Evolutionary conservation across 2,329 filamentous ascomycete species (phyloP).

Genomic region (Calonectria multiphialidica): DNA sequence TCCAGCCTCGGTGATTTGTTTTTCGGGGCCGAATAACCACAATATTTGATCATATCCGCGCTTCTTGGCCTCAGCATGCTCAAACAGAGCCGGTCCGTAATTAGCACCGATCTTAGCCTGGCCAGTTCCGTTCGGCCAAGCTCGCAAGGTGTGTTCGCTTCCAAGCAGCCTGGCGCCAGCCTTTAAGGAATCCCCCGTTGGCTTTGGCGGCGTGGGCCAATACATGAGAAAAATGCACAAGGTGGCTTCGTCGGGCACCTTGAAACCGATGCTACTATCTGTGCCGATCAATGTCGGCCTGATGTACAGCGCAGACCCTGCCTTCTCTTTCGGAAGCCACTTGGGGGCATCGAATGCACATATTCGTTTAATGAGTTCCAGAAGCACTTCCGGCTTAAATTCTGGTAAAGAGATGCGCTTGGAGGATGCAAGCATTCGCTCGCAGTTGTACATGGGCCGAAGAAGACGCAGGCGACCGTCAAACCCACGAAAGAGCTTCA

Average conservation of each 20-base stretch:
- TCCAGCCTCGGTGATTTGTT: neutral
- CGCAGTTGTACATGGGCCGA: slow-evolving; percentile 18
- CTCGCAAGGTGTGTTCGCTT: neutral
- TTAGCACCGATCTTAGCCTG: neutral
- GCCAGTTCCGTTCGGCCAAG: neutral
- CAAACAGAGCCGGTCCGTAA: neutral
- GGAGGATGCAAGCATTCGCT: slow-evolving; percentile 9
- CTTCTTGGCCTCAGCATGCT: neutral
- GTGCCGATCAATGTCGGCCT: neutral
- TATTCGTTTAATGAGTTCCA: slow-evolving; percentile 10
- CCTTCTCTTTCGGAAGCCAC: slow-evolving; percentile 12
- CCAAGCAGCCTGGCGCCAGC: neutral
- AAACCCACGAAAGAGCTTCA: slow-evolving; percentile 23
- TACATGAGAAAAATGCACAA: neutral
- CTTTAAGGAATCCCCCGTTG: neutral
- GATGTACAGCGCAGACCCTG: slow-evolving; percentile 2
- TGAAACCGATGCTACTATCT: neutral
- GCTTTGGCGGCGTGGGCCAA: neutral
- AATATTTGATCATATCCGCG: neutral
- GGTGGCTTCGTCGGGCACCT: neutral
- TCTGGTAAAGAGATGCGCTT: slow-evolving; percentile 14
- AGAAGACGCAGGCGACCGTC: slow-evolving; percentile 17
- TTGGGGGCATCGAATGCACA: slow-evolving; percentile 12
- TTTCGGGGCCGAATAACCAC: neutral
- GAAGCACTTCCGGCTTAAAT: slow-evolving; percentile 4